Conservation (phyloP, 1,284 basidiomycete genomes). For the Schizophyllum amplum region DNA sequence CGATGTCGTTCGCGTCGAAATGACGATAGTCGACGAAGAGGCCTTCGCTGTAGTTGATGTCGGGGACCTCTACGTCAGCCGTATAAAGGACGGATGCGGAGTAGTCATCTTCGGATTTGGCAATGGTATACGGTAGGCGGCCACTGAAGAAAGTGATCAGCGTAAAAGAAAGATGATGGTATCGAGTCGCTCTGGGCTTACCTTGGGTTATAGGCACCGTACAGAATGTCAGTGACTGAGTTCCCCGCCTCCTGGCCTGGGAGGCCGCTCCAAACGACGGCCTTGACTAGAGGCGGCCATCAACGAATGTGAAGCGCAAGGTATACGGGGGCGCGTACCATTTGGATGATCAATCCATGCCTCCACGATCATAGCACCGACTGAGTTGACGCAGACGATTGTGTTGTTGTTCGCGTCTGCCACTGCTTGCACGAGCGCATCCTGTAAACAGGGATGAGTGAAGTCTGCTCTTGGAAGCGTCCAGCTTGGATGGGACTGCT, state of each 20-base stretch:
- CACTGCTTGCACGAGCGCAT: constrained; percentile 45
- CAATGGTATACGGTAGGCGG: constrained; percentile 56
- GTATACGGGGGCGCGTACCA: constrained; percentile 27
- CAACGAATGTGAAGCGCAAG: background rate
- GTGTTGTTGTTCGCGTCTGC: constrained; percentile 55
- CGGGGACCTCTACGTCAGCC: constrained; percentile 21
- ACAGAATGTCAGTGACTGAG: constrained; percentile 52
- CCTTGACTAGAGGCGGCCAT: constrained; percentile 33
- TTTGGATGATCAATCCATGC: constrained; percentile 58
- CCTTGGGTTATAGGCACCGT: constrained; percentile 60
- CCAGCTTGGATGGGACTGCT: no score
- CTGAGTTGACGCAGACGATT: constrained; percentile 70
- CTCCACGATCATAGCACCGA: constrained; percentile 61
- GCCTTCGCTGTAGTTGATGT: constrained; percentile 41
- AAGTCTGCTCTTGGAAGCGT: no score
- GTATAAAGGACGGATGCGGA: constrained; percentile 33
- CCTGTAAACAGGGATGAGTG: constrained; percentile 24
- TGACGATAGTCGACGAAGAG: constrained; percentile 59
- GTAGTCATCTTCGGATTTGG: constrained; percentile 50
- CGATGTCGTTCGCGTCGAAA: constrained; percentile 50
- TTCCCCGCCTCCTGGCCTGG: constrained; percentile 71
- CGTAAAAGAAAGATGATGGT: constrained; percentile 11
- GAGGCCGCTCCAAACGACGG: constrained; percentile 47
- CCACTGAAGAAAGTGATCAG: constrained; percentile 23
- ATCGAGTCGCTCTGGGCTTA: constrained; percentile 14